Percentiles rank a stretch among this genome's conserved stretches.
Conservation (phyloP, 2,329 filamentous ascomycete genomes). For the Ceratocystiopsis brevicomis region DNA sequence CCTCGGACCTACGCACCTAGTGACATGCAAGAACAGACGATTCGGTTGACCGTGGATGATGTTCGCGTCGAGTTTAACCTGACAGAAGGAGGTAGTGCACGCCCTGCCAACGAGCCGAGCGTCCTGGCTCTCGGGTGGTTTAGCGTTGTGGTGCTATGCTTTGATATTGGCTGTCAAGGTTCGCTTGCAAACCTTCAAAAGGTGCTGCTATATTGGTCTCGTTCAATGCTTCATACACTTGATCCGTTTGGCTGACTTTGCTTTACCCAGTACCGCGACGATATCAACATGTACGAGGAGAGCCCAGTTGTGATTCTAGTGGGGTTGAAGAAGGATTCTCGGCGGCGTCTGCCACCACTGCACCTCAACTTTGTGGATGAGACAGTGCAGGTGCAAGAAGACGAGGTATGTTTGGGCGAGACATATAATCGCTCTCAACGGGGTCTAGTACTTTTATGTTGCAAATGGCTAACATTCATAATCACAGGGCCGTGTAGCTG, state of each 20-base stretch:
- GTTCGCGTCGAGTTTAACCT: constrained; percentile 7
- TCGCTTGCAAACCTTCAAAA: constrained; percentile 6
- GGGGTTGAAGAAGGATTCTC: constrained; percentile 10
- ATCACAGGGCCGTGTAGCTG: constrained; percentile 1
- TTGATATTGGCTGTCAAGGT: constrained; percentile 5
- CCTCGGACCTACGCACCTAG: constrained; percentile 6
- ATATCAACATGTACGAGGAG: constrained; percentile 9
- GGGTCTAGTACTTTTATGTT: too few species aligned
- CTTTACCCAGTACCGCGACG: constrained; percentile 7
- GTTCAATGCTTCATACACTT: too few species aligned
- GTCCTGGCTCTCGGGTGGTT: constrained; percentile 8
- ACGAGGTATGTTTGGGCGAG: too few species aligned
- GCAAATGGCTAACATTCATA: too few species aligned
- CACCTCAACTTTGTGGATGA: constrained; percentile 9
- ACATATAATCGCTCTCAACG: too few species aligned
- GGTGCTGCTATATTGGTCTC: background rate
- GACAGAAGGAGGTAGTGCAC: constrained; percentile 7
- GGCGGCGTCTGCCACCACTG: constrained; percentile 7
- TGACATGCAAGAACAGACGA: constrained; percentile 4
- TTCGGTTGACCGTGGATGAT: constrained; percentile 5
- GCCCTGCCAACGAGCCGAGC: constrained; percentile 3
- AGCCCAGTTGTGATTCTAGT: constrained; percentile 8
- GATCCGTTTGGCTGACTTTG: background rate
- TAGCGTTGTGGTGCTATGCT: constrained; percentile 10
- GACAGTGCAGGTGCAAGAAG: constrained; percentile 3